Evolutionary conservation across 768 basidiomycete genomes (phyloP).

Genomic region (Cystoderma amianthinum): DNA sequence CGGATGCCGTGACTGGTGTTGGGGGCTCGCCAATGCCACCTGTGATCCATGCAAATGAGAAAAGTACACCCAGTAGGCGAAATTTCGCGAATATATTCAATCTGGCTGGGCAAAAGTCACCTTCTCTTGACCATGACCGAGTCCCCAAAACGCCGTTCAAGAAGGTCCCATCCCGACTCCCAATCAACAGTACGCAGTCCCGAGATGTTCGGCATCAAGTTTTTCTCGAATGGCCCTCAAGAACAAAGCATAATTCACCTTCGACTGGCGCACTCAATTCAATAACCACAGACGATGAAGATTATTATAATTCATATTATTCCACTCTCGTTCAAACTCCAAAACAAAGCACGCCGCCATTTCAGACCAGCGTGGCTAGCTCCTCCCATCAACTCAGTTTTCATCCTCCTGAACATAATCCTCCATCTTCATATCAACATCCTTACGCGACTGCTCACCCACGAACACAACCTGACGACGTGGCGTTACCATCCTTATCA

Average conservation of each 20-base stretch:
- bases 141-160: not conserved
- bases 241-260: not conserved
- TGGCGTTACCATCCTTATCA: too few relatives aligned
- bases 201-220: not conserved
- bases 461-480: conserved; percentile 5
- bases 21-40: conserved; percentile 55
- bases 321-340: conserved; percentile 22
- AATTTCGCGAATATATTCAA: conserved; percentile 50
- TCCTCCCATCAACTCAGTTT: conserved; percentile 11
- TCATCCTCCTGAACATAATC: conserved; percentile 12
- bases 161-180: conserved; percentile 1
- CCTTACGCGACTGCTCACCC: conserved; percentile 46
- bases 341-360: conserved; percentile 3
- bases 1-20: conserved; percentile 49
- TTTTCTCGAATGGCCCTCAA: too few relatives aligned
- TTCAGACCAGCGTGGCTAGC: too few relatives aligned
- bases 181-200: not conserved
- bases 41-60: conserved; percentile 19
- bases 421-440: conserved; percentile 25
- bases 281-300: conserved; percentile 23
- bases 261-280: conserved; percentile 7
- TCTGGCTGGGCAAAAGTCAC: conserved; percentile 25
- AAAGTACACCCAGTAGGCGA: conserved; percentile 26
- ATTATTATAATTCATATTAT: conserved; percentile 48
- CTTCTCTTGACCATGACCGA: not conserved